Evolutionary conservation across 108 stramenopile species (phyloP), one percentile per base, ranked within the genome.

Genomic region (Cyclotella baltica): DNA sequence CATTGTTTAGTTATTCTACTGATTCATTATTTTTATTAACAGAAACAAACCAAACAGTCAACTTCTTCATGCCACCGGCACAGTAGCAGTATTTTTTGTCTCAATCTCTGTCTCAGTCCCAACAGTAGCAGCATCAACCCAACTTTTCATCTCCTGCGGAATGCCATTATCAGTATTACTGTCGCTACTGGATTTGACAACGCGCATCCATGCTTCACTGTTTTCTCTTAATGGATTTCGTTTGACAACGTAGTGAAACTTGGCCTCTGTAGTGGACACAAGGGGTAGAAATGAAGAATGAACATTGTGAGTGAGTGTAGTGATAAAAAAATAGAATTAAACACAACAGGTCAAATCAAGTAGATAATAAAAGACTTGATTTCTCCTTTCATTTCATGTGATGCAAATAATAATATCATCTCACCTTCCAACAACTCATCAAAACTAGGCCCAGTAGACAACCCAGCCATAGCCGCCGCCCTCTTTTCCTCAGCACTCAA

Each of bases 171-270:
- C 15, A 29, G n/a, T n/a, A n/a, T n/a, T n/a, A n/a, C n/a, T n/a
- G n/a, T n/a, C n/a, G n/a, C 70, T 72, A 47, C 22, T 38, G 37
- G 20, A 25, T 25, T n/a, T n/a, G n/a, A n/a, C n/a, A n/a, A 86
- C 83, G 37, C 81, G 73, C 47, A 79, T 43, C 90, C 93, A 92
- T 38, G 88, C 86, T 1, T 70, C 81, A 52, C 80, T 89, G 28
- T 76, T 67, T 27, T 74, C 77, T 51, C 93, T 75, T 28, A 91
- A 64, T 19, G 91, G 86, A 37, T 82, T 61, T 72, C 93, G 80
- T 55, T 92, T 89, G 53, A 95, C 90, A 43, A 90, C 73, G 28
- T 85, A 84, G 58, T 95, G 93, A 68, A 92, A 95, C 69, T 78
- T 81, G 30, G 91, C 86, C 53, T 89, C 88, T 68, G 68, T 20